phyloP scores from a whole-genome alignment of 139 green algal species.

The Ostreobium quekettii region DNA sequence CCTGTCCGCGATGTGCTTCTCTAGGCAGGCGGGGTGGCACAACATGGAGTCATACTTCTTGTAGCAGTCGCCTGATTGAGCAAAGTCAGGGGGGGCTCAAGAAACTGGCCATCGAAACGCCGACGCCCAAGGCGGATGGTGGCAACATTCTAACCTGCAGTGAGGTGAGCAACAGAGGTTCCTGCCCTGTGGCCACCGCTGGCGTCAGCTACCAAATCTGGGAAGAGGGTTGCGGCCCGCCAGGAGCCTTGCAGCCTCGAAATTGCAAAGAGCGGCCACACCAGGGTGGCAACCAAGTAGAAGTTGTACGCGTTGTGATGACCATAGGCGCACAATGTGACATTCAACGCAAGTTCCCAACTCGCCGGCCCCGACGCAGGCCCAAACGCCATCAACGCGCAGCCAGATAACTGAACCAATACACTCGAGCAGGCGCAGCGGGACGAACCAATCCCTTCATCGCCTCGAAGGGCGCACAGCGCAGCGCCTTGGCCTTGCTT shows the following conservation, averaged over 20 bases:
- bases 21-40: not conserved
- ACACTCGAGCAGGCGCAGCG: too few relatives aligned
- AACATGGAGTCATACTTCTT: constrained; percentile 3
- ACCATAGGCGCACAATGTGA: not conserved
- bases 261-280: too few relatives aligned
- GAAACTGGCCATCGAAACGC: not conserved
- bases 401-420: not conserved
- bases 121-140: not conserved
- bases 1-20: not conserved
- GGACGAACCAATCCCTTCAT: too few relatives aligned
- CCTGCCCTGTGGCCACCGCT: not conserved
- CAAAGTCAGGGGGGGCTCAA: not conserved
- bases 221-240: not conserved
- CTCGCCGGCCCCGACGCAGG: not conserved
- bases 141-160: not conserved
- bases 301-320: not conserved
- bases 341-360: not conserved
- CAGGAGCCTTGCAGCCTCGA: not conserved
- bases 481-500: not conserved
- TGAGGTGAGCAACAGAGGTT: not conserved
- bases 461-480: not conserved
- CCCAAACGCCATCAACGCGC: not conserved
- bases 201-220: not conserved
- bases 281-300: not conserved
- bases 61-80: not conserved